Evolutionary conservation across 2,329 filamentous ascomycete genomes (phyloP), one percentile per base, ranked within the genome.

Genomic region (Cordyceps cateniannulata): DNA sequence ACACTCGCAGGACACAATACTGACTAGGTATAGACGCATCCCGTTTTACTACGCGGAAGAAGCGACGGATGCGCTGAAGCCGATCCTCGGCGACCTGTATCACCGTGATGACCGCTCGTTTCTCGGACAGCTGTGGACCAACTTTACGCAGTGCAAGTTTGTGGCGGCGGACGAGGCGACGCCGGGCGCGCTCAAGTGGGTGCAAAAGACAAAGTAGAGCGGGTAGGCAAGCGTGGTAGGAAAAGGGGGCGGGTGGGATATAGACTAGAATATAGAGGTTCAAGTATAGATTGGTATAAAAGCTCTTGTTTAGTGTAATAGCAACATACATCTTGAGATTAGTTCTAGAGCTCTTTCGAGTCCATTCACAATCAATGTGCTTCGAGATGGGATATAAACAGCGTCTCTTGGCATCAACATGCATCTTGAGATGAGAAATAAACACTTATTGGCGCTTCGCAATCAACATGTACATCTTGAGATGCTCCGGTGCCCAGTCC

Each of bases 1-100:
- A n/a, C n/a, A 20, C 22, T 8, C 8, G 27, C 24, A 38, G 32
- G 32, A 3, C 54, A 14, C 24, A 14, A n/a, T 18, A 14, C 38
- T 59, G 1, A 60, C 49, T 6, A 5, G 3, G 7, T n/a, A 14
- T 58, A 77, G 75, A 27, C 72, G 74, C 40, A 85, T 85, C 50
- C 83, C 83, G 16, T 85, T 85, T 70, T 86, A 86, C 75, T 76
- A 84, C 65, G 82, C 82, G 24, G 78, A 81, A 62, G 79, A 83
- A 68, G 83, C 83, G n/a, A 84, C 82, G 10, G 74, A 79, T 61
- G 80, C 82, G 42, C 82, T 86, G 68, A 77, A 76, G 67, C 77
- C 78, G 10, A 71, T 85, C n/a, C 77, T 86, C 20, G 83, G 83
- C 8, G 74, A 79, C 32, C 73, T 80, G 59, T 86, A 86, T 72